phyloP scores from a whole-genome alignment of 441 rosid species.

The Syzygium malaccense region DNA sequence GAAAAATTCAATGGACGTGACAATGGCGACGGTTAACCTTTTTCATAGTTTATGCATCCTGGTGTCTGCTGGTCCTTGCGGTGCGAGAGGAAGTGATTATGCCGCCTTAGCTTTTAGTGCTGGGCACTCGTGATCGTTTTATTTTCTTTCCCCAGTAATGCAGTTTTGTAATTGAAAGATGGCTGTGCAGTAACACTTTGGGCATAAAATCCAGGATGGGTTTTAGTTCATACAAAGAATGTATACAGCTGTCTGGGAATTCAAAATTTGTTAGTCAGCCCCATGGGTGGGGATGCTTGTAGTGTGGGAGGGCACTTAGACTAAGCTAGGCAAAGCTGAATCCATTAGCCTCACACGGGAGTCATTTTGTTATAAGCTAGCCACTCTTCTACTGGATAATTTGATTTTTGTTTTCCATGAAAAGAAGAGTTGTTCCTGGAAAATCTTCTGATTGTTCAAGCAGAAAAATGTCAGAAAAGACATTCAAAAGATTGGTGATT shows the following conservation, averaged over 20 bases:
- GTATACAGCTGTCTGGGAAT: neutral
- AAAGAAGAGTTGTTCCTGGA: neutral
- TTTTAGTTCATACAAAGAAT: neutral
- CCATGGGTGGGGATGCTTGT: neutral
- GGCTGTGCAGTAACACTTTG: neutral
- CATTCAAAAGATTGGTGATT: neutral
- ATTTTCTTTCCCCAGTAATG: neutral
- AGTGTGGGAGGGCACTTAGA: neutral
- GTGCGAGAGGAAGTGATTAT: neutral
- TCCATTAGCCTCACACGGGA: neutral
- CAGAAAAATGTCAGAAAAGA: neutral
- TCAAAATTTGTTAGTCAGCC: neutral
- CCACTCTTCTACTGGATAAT: neutral
- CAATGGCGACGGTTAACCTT: neutral
- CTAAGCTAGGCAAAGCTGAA: neutral
- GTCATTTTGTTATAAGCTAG: neutral
- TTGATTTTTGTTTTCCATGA: neutral
- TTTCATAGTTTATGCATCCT: neutral
- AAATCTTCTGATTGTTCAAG: neutral
- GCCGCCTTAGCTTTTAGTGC: neutral
- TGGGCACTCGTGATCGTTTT: neutral
- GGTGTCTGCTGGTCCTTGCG: neutral
- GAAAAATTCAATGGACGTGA: neutral
- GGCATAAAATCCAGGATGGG: neutral
- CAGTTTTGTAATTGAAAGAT: neutral